phyloP scores from a whole-genome alignment of 139 green algal genomes.

The Picochlorum sp. region DNA sequence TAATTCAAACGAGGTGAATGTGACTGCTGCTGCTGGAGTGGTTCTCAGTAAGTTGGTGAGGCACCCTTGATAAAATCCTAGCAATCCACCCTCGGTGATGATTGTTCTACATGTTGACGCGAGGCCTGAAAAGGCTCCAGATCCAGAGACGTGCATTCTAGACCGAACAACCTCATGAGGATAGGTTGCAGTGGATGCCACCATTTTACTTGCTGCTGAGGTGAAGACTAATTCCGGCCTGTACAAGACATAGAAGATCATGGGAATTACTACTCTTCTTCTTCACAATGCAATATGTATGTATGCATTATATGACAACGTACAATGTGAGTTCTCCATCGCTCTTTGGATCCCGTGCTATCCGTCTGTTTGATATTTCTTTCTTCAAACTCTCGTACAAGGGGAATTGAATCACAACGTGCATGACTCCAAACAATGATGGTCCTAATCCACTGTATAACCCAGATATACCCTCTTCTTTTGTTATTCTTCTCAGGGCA shows the following conservation, averaged over 20 bases:
- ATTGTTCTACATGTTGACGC: constrained; percentile 36
- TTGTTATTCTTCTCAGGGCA: constrained; percentile 66
- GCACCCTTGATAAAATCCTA: constrained; percentile 74
- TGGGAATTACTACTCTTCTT: no score
- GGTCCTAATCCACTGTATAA: constrained; percentile 87
- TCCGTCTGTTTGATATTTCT: constrained; percentile 14
- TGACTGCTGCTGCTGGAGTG: constrained; percentile 91
- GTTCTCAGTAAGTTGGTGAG: constrained; percentile 90
- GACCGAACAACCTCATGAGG: constrained; percentile 94
- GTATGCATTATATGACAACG: neutral
- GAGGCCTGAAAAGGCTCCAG: constrained; percentile 60
- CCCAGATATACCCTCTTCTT: constrained; percentile 78
- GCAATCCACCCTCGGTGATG: constrained; percentile 45
- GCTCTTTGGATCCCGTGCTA: neutral
- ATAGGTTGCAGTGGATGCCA: constrained; percentile 92
- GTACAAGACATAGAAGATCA: constrained; percentile 5
- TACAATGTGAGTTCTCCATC: constrained; percentile 6
- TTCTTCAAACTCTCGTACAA: constrained; percentile 87
- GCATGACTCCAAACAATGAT: constrained; percentile 78
- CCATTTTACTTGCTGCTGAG: constrained; percentile 83
- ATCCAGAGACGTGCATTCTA: constrained; percentile 81
- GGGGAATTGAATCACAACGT: constrained; percentile 96
- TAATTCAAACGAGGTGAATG: constrained; percentile 95
- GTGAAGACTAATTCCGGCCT: constrained; percentile 67
- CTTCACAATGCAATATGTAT: no score